Percentiles rank a stretch among this genome's conserved stretches.
Evolutionary conservation across 2,329 filamentous ascomycete species (phyloP).

Genomic region (Fonsecaea nubica): DNA sequence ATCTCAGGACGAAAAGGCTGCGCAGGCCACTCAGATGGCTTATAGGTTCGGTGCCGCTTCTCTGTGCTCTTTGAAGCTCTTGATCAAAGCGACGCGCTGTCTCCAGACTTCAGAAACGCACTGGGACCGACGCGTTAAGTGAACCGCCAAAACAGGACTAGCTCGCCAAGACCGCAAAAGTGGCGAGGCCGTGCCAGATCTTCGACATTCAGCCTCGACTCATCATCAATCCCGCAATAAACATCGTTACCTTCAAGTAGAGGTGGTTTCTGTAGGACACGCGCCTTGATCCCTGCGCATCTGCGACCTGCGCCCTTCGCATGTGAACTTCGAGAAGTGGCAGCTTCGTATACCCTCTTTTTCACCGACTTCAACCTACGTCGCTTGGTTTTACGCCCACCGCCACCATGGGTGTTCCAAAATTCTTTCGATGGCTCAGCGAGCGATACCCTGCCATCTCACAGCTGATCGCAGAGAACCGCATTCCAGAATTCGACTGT

Average conservation of each 20-base stretch:
- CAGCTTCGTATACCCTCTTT: slow-evolving; percentile 6
- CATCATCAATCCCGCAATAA: slow-evolving; percentile 1
- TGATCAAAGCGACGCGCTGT: slow-evolving; percentile 6
- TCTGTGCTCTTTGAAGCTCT: not conserved
- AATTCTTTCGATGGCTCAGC: slow-evolving; percentile 99
- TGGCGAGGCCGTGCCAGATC: not conserved
- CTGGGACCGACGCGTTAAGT: slow-evolving; percentile 12
- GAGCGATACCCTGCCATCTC: slow-evolving; percentile 99
- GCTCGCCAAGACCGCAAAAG: not conserved
- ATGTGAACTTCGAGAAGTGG: slow-evolving; percentile 5
- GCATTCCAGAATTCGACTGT: slow-evolving; percentile 98
- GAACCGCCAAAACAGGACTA: not conserved
- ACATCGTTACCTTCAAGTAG: not conserved
- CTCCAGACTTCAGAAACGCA: not conserved
- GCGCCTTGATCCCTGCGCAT: not conserved
- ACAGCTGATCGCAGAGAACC: slow-evolving; percentile 96
- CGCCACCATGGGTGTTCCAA: slow-evolving; percentile 71
- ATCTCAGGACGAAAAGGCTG: not conserved
- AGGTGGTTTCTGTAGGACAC: not conserved
- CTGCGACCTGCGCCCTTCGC: not conserved
- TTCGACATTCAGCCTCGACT: not conserved
- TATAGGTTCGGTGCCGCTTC: not conserved
- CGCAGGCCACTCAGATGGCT: not conserved
- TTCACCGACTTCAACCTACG: slow-evolving; percentile 22
- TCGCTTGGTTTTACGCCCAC: slow-evolving; percentile 35